Conservation (phyloP, 164 flowering plant genomes). For the Berberis vulgaris region DNA sequence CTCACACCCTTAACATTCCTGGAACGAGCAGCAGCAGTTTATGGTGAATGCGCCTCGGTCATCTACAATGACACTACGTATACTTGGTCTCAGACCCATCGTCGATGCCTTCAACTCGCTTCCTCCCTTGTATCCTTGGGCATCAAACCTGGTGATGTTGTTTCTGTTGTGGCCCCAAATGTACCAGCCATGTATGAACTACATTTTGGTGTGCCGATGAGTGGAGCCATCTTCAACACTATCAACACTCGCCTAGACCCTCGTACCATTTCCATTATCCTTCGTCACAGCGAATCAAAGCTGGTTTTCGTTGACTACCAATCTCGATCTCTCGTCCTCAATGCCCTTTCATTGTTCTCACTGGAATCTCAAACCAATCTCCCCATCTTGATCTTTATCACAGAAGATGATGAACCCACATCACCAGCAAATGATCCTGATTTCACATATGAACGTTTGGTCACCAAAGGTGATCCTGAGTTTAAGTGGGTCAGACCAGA, state of each 20-base stretch:
- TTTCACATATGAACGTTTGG: slow-evolving; percentile 20
- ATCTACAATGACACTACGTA: too few species aligned
- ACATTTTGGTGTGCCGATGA: slow-evolving; percentile 32
- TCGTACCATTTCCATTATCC: slow-evolving; percentile 23
- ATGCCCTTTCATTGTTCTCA: slow-evolving; percentile 22
- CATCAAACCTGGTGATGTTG: background rate
- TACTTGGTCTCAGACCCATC: too few species aligned
- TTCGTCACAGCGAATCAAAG: slow-evolving; percentile 23
- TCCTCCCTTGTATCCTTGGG: too few species aligned
- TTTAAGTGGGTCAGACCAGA: slow-evolving; percentile 30
- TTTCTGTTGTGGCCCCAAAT: slow-evolving; percentile 30
- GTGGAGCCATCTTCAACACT: slow-evolving; percentile 10
- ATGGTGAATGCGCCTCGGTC: too few species aligned
- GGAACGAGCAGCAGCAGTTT: too few species aligned
- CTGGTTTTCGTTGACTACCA: slow-evolving; percentile 20
- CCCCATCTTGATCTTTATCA: slow-evolving; percentile 22
- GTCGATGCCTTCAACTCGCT: too few species aligned
- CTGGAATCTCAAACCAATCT: background rate
- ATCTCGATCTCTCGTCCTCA: slow-evolving; percentile 9
- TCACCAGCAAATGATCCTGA: background rate
- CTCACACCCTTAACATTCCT: too few species aligned
- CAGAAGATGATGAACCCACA: slow-evolving; percentile 7
- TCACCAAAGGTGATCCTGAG: slow-evolving; percentile 24
- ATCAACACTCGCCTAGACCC: slow-evolving; percentile 28
- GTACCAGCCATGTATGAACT: slow-evolving; percentile 33